Percentiles rank a stretch among this genome's conserved stretches.
Conservation (phyloP, 352 stramenopile genomes). For the Plasmopara halstedii region DNA sequence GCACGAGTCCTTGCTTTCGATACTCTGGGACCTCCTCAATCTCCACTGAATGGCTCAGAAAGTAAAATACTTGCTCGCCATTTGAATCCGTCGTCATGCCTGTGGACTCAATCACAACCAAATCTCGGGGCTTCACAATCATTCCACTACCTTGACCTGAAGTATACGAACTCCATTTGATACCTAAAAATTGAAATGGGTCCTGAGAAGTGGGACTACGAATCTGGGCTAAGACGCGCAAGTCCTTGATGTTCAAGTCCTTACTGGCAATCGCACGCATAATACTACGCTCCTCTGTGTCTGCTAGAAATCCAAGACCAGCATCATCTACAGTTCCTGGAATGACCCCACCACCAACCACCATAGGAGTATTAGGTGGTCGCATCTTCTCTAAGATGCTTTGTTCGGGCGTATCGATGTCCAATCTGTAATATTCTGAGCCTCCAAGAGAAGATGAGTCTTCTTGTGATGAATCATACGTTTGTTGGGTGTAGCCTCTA, state of each 20-base stretch:
- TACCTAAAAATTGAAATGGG: conserved; percentile 19
- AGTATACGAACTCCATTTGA: conserved; percentile 16
- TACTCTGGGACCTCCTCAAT: conserved; percentile 34
- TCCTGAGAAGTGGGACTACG: conserved; percentile 18
- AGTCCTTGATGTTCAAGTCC: conserved; percentile 18
- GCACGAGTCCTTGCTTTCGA: conserved; percentile 24
- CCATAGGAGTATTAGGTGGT: conserved; percentile 14
- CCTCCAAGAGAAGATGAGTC: conserved; percentile 5
- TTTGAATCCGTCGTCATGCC: conserved; percentile 33
- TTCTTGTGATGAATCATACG: conserved; percentile 13
- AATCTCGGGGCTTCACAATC: conserved; percentile 14
- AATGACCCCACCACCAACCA: conserved; percentile 23
- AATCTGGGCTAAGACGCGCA: conserved; percentile 21
- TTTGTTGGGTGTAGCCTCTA: conserved; percentile 14
- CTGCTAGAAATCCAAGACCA: conserved; percentile 25
- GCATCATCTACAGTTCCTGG: conserved; percentile 26
- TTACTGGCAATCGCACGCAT: conserved; percentile 18
- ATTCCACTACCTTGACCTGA: background rate
- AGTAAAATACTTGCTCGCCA: conserved; percentile 27
- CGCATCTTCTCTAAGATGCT: conserved; percentile 22
- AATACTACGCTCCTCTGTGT: conserved; percentile 20
- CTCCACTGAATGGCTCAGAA: conserved; percentile 30
- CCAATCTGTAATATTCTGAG: conserved; percentile 11
- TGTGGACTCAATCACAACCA: conserved; percentile 22
- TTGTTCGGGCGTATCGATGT: conserved; percentile 13